phyloP scores from a whole-genome alignment of 306 rosid species.

The Adenanthera pavonina region DNA sequence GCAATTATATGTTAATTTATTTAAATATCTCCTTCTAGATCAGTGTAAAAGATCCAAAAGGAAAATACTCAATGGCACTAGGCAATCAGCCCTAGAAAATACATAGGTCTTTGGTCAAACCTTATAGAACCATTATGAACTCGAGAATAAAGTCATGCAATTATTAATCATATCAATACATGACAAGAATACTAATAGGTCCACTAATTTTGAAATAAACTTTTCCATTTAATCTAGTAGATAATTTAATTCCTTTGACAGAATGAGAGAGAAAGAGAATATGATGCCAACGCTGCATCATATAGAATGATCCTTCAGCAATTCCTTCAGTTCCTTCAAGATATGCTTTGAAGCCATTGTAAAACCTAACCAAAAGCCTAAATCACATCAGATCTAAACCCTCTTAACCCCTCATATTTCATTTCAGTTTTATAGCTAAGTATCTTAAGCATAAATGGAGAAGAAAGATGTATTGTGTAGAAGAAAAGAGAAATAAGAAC shows the following conservation, averaged over 20 bases:
- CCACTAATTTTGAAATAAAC: constrained; percentile 23
- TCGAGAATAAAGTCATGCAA: constrained; percentile 24
- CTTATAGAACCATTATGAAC: constrained; percentile 9
- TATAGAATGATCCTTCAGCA: too few species aligned
- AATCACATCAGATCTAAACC: too few species aligned
- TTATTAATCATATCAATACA: constrained; percentile 32
- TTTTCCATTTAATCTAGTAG: not conserved
- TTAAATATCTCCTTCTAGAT: constrained; percentile 8
- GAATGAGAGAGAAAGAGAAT: too few species aligned
- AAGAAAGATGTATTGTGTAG: too few species aligned
- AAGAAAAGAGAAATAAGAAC: too few species aligned
- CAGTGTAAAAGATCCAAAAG: constrained; percentile 17
- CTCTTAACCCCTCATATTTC: too few species aligned
- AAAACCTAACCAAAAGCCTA: too few species aligned
- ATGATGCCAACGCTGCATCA: too few species aligned
- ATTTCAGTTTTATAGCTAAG: too few species aligned
- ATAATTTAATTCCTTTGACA: not conserved
- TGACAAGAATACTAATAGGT: constrained; percentile 15
- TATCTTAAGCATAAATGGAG: too few species aligned
- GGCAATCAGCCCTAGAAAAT: constrained; percentile 24
- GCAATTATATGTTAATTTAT: constrained; percentile 16
- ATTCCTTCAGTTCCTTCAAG: too few species aligned
- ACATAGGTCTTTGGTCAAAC: constrained; percentile 33
- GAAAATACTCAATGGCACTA: constrained; percentile 40
- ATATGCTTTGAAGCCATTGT: too few species aligned